These are phyloP conservation scores for Rhodomyrtus tomentosa DNA, from an alignment of 345 rosid genomes.

Conservation along the genomic window DNA sequence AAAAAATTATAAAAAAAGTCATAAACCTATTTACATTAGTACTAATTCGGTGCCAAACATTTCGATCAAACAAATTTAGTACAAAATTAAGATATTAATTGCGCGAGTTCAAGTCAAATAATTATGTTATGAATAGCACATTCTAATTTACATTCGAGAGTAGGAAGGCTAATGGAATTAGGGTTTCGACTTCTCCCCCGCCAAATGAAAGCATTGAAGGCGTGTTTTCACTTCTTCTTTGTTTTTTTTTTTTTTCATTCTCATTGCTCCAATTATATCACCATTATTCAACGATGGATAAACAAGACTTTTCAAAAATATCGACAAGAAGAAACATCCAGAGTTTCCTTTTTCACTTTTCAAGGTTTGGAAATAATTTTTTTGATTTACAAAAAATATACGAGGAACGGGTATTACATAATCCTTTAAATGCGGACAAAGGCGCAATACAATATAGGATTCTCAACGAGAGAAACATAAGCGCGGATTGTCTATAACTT, in stretches of 20 bases:
- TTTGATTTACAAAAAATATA: neutral
- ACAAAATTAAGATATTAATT: too few relatives aligned
- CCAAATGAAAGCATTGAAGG: neutral
- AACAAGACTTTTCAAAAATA: neutral
- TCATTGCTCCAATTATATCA: neutral
- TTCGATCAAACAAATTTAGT: too few relatives aligned
- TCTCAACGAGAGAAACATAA: neutral
- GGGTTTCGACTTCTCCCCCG: neutral
- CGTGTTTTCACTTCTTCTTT: too few relatives aligned
- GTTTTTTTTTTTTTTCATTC: too few relatives aligned
- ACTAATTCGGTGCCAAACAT: too few relatives aligned
- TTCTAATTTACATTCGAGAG: neutral
- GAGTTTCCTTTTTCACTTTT: neutral
- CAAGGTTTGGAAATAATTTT: neutral
- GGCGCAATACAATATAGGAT: neutral
- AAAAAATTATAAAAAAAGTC: too few relatives aligned
- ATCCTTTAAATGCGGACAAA: neutral
- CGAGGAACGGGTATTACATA: neutral
- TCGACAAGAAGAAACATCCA: neutral
- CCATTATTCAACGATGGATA: neutral
- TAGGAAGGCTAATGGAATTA: neutral
- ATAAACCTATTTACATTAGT: too few relatives aligned
- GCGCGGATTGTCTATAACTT: neutral
- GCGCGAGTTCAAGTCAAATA: neutral
- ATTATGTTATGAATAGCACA: neutral